Conservation (phyloP, 2,329 filamentous ascomycete species). For the Orbilia blumenaviensis region DNA sequence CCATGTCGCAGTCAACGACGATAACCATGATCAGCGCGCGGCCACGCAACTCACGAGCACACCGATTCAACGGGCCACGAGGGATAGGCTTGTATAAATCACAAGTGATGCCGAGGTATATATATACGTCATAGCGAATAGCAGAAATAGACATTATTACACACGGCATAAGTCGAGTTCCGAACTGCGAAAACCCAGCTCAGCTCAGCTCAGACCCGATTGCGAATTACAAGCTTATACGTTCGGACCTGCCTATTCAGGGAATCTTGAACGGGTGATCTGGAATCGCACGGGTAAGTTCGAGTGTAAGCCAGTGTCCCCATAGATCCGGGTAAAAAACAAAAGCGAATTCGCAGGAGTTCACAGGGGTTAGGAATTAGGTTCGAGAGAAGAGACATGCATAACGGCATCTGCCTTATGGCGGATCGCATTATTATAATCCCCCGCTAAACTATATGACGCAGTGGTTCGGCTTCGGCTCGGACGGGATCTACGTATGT, state of each 20-base stretch:
- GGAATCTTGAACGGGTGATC: neutral
- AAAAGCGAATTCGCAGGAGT: neutral
- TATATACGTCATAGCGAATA: neutral
- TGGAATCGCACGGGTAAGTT: neutral
- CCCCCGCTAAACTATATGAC: neutral
- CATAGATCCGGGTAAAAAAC: neutral
- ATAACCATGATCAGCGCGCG: neutral
- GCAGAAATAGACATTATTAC: no score
- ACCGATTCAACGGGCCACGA: neutral
- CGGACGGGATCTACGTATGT: no score
- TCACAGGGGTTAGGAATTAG: neutral
- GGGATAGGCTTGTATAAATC: no score
- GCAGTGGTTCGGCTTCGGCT: no score
- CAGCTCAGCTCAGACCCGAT: neutral
- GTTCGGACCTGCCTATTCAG: neutral
- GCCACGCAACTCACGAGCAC: neutral
- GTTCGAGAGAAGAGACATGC: neutral
- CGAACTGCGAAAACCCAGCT: constrained; percentile 20
- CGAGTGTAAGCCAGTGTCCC: no score
- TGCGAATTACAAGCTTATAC: neutral
- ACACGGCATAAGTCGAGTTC: neutral
- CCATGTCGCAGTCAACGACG: neutral
- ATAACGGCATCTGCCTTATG: neutral
- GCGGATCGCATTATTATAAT: neutral
- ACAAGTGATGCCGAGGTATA: no score